Base-by-base conservation (phyloP, 805 yeast genomes). In the Hanseniaspora osmophila region DNA sequence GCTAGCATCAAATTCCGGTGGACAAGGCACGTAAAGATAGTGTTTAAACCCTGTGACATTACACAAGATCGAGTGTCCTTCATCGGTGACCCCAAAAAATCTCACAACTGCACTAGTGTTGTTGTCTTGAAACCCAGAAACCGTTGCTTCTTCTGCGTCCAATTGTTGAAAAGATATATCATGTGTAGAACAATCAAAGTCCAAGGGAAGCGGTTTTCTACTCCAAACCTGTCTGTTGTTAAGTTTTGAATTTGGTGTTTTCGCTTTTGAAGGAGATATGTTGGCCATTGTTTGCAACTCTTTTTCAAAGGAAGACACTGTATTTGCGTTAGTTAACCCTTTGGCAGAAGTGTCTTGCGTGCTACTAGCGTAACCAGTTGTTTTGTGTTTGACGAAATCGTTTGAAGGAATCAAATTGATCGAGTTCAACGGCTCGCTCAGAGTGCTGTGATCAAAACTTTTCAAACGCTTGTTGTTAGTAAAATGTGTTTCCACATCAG, bases 1-100 rank as follows among this genome's bases (percentile, higher is more conserved):
- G 22, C 33, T 37, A 19, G 42, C 33, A 6, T 42, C n/a, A 15
- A 88, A 83, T 5, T 84, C 86, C 39, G 73, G 67, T 2, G 98
- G 98, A 10, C 85, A 88, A 0, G 96, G 95, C 11, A 84, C 94
- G 54, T 85, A 92, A 49, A 92, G 73, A 60, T 92, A 92, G 59
- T 94, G 98, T 46, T 74, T 60, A 59, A 94, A 92, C 6, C 94
- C 95, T 2, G 81, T 74, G 13, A 92, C 92, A 53, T 83, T 86
- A 65, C 97, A 88, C 52, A 88, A 69, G 17, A 92, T 84, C 0
- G 96, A 84, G 57, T 86, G 68, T 3, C 99, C 99, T 46, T 76
- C 80, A 47, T 70, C 75, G 1, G 97, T 87, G 37, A 94, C 87
- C 47, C 99, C 99, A 62, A 88, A 92, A 57, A 94, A 81, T 46